Percentiles rank a stretch among this genome's conserved stretches.
phyloP scores from a whole-genome alignment of 176 grass and related monocot species.

The Pontederia crassipes region DNA sequence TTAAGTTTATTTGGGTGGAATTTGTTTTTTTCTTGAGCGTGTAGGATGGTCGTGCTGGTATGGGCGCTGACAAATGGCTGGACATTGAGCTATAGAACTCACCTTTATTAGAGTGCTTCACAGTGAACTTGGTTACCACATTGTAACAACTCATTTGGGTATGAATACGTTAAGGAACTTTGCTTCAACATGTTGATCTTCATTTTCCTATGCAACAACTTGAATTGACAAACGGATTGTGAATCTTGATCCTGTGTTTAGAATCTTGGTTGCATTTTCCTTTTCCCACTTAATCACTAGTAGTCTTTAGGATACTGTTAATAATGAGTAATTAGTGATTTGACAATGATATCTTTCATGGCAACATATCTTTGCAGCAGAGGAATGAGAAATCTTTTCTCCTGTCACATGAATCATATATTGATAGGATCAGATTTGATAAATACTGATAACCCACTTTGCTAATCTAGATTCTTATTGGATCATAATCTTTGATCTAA shows the following conservation, averaged over 20 bases:
- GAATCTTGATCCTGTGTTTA: no score
- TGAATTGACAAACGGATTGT: no score
- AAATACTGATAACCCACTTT: no score
- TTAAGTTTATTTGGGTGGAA: neutral
- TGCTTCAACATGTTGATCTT: neutral
- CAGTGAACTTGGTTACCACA: slow-evolving; percentile 72
- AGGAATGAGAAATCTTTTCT: no score
- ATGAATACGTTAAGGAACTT: slow-evolving; percentile 37
- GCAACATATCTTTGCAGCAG: no score
- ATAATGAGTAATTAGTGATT: neutral
- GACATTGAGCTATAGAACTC: slow-evolving; percentile 94
- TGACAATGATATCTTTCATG: no score
- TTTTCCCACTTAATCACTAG: neutral
- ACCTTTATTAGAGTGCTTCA: slow-evolving; percentile 62
- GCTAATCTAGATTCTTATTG: no score
- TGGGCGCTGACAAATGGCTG: slow-evolving; percentile 98
- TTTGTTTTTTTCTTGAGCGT: slow-evolving; percentile 46
- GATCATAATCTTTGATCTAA: no score
- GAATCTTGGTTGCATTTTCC: no score
- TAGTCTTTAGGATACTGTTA: slow-evolving; percentile 13
- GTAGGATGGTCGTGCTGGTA: slow-evolving; percentile 91
- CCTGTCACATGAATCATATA: no score
- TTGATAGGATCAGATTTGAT: no score
- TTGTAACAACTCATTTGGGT: slow-evolving; percentile 74
- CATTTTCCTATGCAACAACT: neutral